Evolutionary conservation across 192 early-diverging fungal species (phyloP).

Genomic region (Backusella tarrabulga): DNA sequence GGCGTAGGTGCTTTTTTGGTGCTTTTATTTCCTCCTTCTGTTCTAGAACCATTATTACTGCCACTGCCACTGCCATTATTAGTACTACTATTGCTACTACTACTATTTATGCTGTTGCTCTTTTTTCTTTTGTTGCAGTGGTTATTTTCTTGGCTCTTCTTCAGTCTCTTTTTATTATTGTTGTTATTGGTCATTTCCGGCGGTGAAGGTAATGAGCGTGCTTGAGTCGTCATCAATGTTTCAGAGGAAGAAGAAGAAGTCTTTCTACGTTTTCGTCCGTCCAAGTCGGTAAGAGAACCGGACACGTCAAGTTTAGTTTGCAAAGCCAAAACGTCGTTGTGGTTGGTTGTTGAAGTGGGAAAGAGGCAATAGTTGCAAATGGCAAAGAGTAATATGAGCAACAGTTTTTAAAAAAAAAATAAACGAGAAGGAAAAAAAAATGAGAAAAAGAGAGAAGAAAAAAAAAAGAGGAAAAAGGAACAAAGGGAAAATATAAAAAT

Average conservation of each 20-base stretch:
- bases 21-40: not conserved
- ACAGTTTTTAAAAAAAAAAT: not conserved
- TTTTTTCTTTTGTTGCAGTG: not conserved
- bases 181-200: not conserved
- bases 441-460: not conserved
- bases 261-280: slow-evolving; percentile 10
- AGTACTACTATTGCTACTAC: not conserved
- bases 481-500: not conserved
- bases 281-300: not conserved
- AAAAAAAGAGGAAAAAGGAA: not conserved
- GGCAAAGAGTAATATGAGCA: not conserved
- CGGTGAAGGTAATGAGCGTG: not conserved
- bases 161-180: not conserved
- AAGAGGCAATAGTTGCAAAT: not conserved
- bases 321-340: slow-evolving; percentile 8
- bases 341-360: not conserved
- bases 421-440: not conserved
- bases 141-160: not conserved
- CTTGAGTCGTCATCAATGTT: not conserved
- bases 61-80: not conserved
- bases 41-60: not conserved
- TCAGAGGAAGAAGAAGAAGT: not conserved
- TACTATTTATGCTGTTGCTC: not conserved
- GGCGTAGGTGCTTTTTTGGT: not conserved
- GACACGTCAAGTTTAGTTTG: slow-evolving; percentile 4